These are phyloP conservation scores for Pterulicium gracile DNA, from an alignment of 1,284 basidiomycete species.

Conservation along the genomic window DNA sequence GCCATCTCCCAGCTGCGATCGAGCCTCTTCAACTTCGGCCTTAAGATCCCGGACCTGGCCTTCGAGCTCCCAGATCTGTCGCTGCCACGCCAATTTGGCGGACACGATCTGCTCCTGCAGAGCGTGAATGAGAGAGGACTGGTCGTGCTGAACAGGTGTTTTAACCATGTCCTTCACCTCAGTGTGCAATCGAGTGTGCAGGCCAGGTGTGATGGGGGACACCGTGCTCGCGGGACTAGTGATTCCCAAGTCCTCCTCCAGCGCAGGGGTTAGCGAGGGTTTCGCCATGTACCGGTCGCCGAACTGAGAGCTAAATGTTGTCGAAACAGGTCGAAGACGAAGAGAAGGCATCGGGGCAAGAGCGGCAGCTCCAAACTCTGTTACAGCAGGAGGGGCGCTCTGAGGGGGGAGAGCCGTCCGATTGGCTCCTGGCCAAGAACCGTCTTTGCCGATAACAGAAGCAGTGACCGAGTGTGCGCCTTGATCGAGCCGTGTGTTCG, in stretches of 20 bases:
- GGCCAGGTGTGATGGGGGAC: conserved; percentile 44
- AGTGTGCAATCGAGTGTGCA: conserved; percentile 15
- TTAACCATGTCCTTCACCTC: conserved; percentile 18
- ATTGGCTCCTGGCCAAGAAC: conserved; percentile 9
- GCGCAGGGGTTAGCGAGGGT: conserved; percentile 24
- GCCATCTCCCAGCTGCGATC: conserved; percentile 23
- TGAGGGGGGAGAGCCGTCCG: conserved; percentile 24
- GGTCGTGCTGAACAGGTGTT: conserved; percentile 27
- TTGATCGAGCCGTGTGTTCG: no score
- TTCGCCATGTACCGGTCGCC: conserved; percentile 42
- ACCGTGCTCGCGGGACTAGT: conserved; percentile 30
- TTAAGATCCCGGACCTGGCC: conserved; percentile 62
- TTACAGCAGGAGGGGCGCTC: conserved; percentile 53
- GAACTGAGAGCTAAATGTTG: conserved; percentile 63
- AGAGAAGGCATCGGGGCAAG: conserved; percentile 30
- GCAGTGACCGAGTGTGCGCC: no score
- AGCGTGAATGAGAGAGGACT: conserved; percentile 34
- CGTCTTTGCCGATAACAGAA: conserved; percentile 14
- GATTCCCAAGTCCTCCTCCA: conserved; percentile 36
- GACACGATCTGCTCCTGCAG: conserved; percentile 53
- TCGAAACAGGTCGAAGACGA: conserved; percentile 65
- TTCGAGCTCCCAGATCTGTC: conserved; percentile 65
- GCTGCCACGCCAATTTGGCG: conserved; percentile 54
- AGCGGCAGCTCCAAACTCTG: conserved; percentile 30
- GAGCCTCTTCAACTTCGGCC: conserved; percentile 49